Conservation (phyloP, 2,329 filamentous ascomycete genomes). For the Fusarium gaditjirri region DNA sequence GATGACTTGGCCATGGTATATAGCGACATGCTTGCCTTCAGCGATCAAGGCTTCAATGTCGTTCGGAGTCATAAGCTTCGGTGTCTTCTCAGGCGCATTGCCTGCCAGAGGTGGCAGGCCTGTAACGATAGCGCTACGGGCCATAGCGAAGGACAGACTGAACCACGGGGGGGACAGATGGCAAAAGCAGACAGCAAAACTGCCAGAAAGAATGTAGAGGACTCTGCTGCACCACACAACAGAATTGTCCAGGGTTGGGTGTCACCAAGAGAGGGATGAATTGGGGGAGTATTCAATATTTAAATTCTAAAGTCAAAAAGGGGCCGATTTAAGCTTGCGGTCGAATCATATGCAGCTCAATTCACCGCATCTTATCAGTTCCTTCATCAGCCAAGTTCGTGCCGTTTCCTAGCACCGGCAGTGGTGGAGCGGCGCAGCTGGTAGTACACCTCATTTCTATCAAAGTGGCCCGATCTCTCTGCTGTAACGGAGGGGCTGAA, state of each 20-base stretch:
- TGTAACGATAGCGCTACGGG: constrained; percentile 31
- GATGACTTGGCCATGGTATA: constrained; percentile 82
- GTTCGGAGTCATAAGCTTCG: constrained; percentile 53
- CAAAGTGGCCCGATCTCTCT: constrained; percentile 28
- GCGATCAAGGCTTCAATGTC: constrained; percentile 80
- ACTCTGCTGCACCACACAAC: constrained; percentile 4
- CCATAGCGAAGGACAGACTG: constrained; percentile 6
- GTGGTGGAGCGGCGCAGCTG: constrained; percentile 15
- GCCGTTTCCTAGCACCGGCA: constrained; percentile 20
- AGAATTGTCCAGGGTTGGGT: not conserved
- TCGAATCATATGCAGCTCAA: constrained; percentile 24
- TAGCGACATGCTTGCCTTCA: constrained; percentile 80
- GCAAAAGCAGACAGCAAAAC: not conserved
- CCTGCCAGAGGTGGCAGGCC: constrained; percentile 32
- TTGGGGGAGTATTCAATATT: not conserved
- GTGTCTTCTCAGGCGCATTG: constrained; percentile 40
- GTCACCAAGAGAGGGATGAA: not conserved
- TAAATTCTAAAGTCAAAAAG: constrained; percentile 7
- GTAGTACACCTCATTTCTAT: not conserved
- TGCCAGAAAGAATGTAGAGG: not conserved
- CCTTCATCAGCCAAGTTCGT: not conserved
- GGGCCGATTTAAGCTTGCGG: not conserved
- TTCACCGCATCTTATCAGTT: constrained; percentile 41
- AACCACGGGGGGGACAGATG: not conserved
- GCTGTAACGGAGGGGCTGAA: not conserved